A percentile compares a stretch with the other conserved stretches of the same genome.
Conservation (phyloP, 345 rosid genomes). For the Trapa incisa region DNA sequence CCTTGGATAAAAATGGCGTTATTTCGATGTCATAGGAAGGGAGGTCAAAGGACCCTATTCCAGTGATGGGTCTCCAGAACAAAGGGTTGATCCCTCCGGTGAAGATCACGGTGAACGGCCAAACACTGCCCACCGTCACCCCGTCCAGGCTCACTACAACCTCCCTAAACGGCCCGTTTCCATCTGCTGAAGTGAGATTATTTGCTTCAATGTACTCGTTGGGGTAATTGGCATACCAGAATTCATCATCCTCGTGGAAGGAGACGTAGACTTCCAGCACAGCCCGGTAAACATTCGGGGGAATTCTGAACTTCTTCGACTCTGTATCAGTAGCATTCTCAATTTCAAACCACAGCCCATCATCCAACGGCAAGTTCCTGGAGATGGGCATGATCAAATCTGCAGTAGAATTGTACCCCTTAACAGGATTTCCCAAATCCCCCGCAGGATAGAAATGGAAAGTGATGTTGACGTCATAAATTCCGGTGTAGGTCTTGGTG, state of each 20-base stretch:
- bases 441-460: conserved; percentile 52
- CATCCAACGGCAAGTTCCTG: conserved; percentile 44
- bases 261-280: conserved; percentile 83
- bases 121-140: conserved; percentile 41
- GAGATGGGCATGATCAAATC: conserved; percentile 77
- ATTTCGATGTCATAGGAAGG: conserved; percentile 79
- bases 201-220: conserved; percentile 59
- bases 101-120: conserved; percentile 82
- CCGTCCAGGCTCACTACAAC: conserved; percentile 58
- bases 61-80: conserved; percentile 75
- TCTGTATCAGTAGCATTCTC: conserved; percentile 28
- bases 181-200: conserved; percentile 33
- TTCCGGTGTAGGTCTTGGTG: conserved; percentile 57
- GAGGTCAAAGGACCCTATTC: conserved; percentile 65
- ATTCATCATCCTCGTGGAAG: conserved; percentile 87
- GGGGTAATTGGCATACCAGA: conserved; percentile 62
- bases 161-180: conserved; percentile 93
- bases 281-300: conserved; percentile 77
- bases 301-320: conserved; percentile 46
- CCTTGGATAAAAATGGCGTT: conserved; percentile 49
- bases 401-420: conserved; percentile 32
- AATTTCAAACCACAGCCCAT: conserved; percentile 84
- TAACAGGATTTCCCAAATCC: conserved; percentile 2
- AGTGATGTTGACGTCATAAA: conserved; percentile 57
- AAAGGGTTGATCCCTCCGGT: conserved; percentile 74